Conservation (phyloP, 2,329 filamentous ascomycete species). For the Sporothrix curviconia region DNA sequence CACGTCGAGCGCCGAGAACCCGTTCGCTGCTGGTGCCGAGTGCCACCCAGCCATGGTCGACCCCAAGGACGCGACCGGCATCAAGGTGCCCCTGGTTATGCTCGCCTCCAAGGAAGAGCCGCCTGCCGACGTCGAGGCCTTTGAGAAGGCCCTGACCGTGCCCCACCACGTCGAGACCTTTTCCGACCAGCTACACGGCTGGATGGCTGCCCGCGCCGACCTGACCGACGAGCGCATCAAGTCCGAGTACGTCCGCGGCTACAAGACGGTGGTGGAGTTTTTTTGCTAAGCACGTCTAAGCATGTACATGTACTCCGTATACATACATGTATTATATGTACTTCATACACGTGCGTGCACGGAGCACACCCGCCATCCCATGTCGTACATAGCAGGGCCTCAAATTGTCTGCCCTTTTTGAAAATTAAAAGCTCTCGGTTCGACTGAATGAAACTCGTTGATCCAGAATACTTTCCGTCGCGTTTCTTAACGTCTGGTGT, state of each 20-base stretch:
- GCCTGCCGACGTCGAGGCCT: slow-evolving; percentile 48
- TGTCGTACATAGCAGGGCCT: not conserved
- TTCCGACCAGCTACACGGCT: slow-evolving; percentile 61
- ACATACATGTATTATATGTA: not conserved
- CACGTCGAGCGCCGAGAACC: slow-evolving; percentile 43
- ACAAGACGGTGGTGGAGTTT: slow-evolving; percentile 52
- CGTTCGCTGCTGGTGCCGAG: slow-evolving; percentile 48
- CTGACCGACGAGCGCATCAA: slow-evolving; percentile 50
- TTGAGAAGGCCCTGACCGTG: slow-evolving; percentile 45
- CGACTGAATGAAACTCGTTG: not conserved
- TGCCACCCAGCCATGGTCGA: slow-evolving; percentile 60
- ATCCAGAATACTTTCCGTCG: not conserved
- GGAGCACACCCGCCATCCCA: too few relatives aligned
- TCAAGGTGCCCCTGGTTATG: slow-evolving; percentile 56
- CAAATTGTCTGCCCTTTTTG: too few relatives aligned
- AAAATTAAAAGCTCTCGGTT: too few relatives aligned
- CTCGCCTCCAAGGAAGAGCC: slow-evolving; percentile 62
- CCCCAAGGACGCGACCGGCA: slow-evolving; percentile 49
- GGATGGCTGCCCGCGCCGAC: slow-evolving; percentile 63
- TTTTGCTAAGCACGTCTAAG: slow-evolving; percentile 43
- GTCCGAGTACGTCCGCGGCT: slow-evolving; percentile 57
- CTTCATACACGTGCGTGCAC: not conserved
- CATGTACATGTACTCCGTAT: too few relatives aligned
- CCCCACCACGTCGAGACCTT: slow-evolving; percentile 61
- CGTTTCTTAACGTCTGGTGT: not conserved